phyloP scores from a whole-genome alignment of 768 basidiomycete species.

The Lactarius pseudohatsudake region DNA sequence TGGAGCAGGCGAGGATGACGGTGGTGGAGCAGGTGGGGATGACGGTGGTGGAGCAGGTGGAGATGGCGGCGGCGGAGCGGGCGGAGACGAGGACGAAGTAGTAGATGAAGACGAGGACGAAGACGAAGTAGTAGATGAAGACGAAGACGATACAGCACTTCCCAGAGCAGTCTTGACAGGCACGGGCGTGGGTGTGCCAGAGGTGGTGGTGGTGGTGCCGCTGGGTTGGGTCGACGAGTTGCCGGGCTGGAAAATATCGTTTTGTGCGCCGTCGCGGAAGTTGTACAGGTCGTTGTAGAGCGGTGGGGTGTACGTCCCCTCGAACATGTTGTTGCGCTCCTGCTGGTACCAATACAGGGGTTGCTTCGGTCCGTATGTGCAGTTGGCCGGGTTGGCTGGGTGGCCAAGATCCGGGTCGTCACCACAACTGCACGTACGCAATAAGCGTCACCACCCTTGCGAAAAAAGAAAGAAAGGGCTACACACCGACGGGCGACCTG shows the following conservation, averaged over 20 bases:
- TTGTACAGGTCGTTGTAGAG: slow-evolving; percentile 42
- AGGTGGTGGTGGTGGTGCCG: neutral
- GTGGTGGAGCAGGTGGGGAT: neutral
- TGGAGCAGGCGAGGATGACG: neutral
- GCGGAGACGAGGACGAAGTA: neutral
- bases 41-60: neutral
- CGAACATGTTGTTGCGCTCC: slow-evolving; percentile 42
- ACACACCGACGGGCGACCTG: slow-evolving; percentile 37
- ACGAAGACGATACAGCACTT: neutral
- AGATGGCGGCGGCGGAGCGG: too few species aligned
- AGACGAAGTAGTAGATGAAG: neutral
- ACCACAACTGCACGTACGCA: slow-evolving; percentile 34
- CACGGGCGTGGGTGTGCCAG: neutral
- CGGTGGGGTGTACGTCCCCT: slow-evolving; percentile 36
- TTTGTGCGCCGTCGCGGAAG: slow-evolving; percentile 46
- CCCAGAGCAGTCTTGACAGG: neutral
- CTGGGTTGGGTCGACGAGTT: neutral
- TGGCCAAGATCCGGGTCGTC: slow-evolving; percentile 33
- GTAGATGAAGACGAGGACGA: too few species aligned
- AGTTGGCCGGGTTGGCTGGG: slow-evolving; percentile 37
- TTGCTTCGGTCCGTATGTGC: slow-evolving; percentile 41
- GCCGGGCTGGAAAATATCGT: slow-evolving; percentile 39
- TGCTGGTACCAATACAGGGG: slow-evolving; percentile 44
- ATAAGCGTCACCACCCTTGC: neutral
- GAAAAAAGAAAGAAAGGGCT: neutral